Base-by-base conservation (phyloP, 106 monocot species). In the Triglochin maritima region DNA sequence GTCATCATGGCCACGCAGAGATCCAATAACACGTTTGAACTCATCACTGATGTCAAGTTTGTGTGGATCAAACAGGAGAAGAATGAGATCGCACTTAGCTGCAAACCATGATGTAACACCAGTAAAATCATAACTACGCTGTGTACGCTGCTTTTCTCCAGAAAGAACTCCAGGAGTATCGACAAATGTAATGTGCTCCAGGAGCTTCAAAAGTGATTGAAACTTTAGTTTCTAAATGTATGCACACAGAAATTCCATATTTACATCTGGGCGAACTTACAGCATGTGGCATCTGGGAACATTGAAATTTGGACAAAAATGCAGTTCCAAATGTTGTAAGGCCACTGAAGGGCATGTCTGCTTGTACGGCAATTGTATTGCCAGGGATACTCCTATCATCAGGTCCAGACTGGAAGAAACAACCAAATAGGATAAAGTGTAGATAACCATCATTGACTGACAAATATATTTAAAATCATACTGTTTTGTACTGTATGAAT, bases 41-140 rank as follows among this genome's bases (percentile, higher is more conserved):
- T 95, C 95, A 56, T 95, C 95, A 16, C 95, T 95, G 60, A 95
- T 87, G 51, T 95, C 95, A 50, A 95, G 95, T 74, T 95, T 95
- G 68, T 95, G 85, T 46, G 95, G 95, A 81, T 95, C 95, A 82
- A 95, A 95, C 41, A 95, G 68, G 15, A 95, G 87, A 79, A 95
- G 87, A 65, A 95, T 90, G 44, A 95, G 90, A 44, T 95, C 95
- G 69, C 90, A 95, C 62, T 95, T 95, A 4, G 95, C 81, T 49
- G 90, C 95, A 90, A 95, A 95, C 95, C 95, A 95, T 66, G 95
- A 90, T 47, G 87, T 90, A 55, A 95, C 95, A 68, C 95, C 90
- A 79, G 87, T 95, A 63, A 95, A 95, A 75, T 95, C 90, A 74
- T 95, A 95, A 83, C 87, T 90, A 6, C 95, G 84, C 57, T 90